Evolutionary conservation across 2,329 filamentous ascomycete genomes (phyloP).

Genomic region (Mycogone perniciosa): DNA sequence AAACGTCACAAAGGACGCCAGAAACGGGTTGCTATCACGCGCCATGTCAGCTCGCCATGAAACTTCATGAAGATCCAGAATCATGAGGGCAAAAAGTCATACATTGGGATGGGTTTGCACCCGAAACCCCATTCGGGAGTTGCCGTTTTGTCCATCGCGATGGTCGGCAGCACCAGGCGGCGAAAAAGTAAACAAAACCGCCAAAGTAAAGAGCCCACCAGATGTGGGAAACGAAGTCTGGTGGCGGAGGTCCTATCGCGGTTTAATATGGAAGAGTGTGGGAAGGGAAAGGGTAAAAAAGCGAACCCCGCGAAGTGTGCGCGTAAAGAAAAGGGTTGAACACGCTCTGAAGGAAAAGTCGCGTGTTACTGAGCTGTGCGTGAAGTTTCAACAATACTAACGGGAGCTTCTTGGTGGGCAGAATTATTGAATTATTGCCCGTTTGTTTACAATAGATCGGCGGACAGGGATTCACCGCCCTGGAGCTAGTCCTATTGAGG

Average conservation of each 20-base stretch:
- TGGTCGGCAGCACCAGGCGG: background rate
- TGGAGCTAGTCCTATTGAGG: background rate
- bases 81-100: constrained; percentile 3
- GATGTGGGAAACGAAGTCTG: too few species aligned
- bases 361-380: background rate
- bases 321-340: constrained; percentile 1
- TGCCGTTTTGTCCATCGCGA: constrained; percentile 15
- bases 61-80: background rate
- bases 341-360: constrained; percentile 1
- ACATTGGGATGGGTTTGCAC: constrained; percentile 12
- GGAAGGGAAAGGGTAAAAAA: too few species aligned
- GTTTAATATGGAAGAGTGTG: too few species aligned
- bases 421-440: background rate
- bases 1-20: constrained; percentile 21
- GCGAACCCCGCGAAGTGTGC: background rate
- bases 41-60: constrained; percentile 15
- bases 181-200: background rate
- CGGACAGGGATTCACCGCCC: background rate
- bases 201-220: background rate
- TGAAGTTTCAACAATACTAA: too few species aligned
- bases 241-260: too few species aligned
- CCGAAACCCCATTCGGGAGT: constrained; percentile 15
- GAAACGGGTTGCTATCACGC: constrained; percentile 17
- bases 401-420: background rate
- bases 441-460: constrained; percentile 10